These are phyloP conservation scores for Aspergillus pseudoviridinutans DNA, from an alignment of 2,329 filamentous ascomycete species.

Conservation along the genomic window DNA sequence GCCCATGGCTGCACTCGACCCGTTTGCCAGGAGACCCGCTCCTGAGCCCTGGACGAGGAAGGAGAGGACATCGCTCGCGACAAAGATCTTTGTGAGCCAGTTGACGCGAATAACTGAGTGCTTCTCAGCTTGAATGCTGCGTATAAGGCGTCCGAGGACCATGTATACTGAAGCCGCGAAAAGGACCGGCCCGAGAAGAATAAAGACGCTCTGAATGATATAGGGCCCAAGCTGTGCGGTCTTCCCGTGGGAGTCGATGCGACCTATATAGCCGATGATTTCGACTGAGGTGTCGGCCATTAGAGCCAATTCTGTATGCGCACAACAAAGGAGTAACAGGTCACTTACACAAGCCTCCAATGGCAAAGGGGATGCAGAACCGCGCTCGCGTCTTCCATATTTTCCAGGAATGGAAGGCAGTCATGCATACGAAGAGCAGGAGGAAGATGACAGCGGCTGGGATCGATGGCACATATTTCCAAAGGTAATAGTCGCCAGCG, in stretches of 20 bases:
- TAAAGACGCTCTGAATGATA: slow-evolving; percentile 42
- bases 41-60: slow-evolving; percentile 42
- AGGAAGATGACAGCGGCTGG: slow-evolving; percentile 21
- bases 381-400: slow-evolving; percentile 22
- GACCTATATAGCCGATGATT: slow-evolving; percentile 15
- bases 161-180: slow-evolving; percentile 51
- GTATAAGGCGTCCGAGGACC: slow-evolving; percentile 44
- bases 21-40: slow-evolving; percentile 8
- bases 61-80: slow-evolving; percentile 45
- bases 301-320: not conserved
- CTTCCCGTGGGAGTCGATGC: slow-evolving; percentile 13
- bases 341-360: slow-evolving; percentile 35
- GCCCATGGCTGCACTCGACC: slow-evolving; percentile 4
- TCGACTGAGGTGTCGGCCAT: slow-evolving; percentile 9
- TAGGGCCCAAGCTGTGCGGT: slow-evolving; percentile 20
- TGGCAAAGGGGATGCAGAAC: slow-evolving; percentile 31
- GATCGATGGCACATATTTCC: slow-evolving; percentile 26
- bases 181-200: slow-evolving; percentile 47
- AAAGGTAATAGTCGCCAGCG: slow-evolving; percentile 18
- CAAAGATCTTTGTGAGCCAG: slow-evolving; percentile 48
- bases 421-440: slow-evolving; percentile 25
- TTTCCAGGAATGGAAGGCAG: slow-evolving; percentile 25
- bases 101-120: slow-evolving; percentile 40
- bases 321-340: not conserved
- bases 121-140: slow-evolving; percentile 37